Evolutionary conservation across 2,329 filamentous ascomycete genomes (phyloP), one percentile per base, ranked within the genome.

Genomic region (Fusarium dimerum): DNA sequence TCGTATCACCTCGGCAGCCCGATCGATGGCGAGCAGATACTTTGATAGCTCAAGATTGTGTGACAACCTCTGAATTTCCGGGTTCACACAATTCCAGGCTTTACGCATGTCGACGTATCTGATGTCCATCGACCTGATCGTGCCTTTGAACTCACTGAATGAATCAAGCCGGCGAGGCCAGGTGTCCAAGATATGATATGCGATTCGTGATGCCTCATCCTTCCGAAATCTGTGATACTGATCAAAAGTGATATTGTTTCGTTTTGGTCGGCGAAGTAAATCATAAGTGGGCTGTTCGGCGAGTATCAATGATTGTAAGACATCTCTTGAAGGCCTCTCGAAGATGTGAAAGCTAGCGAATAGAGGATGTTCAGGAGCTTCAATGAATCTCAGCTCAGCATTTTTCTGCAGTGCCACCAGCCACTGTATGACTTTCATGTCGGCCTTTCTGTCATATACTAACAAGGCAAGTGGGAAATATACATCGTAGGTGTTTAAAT

Each of bases 271-370:
- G 15, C 16, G 40, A 11, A 32, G n/a, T 29, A 11, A 17, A n/a
- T 48, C 34, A 30, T 51, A 38, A 10, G n/a, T 10, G 20, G 18
- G 45, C 13, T 15, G 4, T 29, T 40, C 36, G 34, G 45, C 29
- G 0, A 58, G 12, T 3, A 42, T n/a, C 11, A 43, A 46, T 0
- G 40, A 51, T 29, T 6, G 6, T 8, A 48, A 6, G 0, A 4
- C 30, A 11, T 40, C 47, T 16, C 13, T 40, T 1, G 30, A 50
- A 2, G 43, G 58, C 10, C 12, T 10, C 32, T 43, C 32, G 7
- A 47, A 55, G 39, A 11, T 20, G 5, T 8, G 48, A 20, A 65
- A 65, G 8, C 36, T 44, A 11, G 36, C 12, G 9, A 60, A 63
- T 1, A 30, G 17, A 1, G 43, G 3, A 20, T 50, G 43, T 1